Percentiles rank a stretch among this genome's conserved stretches.
Conservation (phyloP, 163 green algal genomes). For the Prototheca wickerhamii region DNA sequence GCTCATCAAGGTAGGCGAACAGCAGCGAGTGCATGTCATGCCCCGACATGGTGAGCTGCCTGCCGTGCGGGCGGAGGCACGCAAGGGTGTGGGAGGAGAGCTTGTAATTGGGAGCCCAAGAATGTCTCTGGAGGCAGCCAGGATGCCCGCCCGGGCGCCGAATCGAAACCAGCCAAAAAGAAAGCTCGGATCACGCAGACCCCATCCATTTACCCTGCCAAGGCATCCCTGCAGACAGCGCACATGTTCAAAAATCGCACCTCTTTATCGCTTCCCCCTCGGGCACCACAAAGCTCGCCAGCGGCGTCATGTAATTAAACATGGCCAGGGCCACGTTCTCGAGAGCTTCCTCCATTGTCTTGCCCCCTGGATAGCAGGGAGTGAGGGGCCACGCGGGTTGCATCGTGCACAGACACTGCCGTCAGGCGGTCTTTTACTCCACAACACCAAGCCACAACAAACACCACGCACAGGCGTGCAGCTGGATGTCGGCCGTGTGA, state of each 20-base stretch:
- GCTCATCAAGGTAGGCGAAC: conserved; percentile 78
- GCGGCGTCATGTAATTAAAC: conserved; percentile 89
- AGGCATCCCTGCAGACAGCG: neutral
- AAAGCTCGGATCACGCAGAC: too few species aligned
- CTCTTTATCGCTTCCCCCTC: neutral
- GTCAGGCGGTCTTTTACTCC: neutral
- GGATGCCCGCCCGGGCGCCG: too few species aligned
- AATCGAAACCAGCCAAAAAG: neutral
- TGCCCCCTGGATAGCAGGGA: conserved; percentile 42
- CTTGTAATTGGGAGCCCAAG: neutral
- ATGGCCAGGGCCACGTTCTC: conserved; percentile 58
- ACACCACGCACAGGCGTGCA: conserved; percentile 52
- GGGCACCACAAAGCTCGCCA: conserved; percentile 39
- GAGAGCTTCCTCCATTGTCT: conserved; percentile 54
- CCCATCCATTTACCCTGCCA: too few species aligned
- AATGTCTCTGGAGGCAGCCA: neutral
- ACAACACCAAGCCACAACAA: neutral
- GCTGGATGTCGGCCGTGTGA: conserved; percentile 63
- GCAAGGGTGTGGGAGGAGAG: neutral
- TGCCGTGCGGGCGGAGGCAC: neutral
- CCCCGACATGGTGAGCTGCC: conserved; percentile 11
- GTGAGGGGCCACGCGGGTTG: neutral
- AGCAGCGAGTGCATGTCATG: conserved; percentile 77
- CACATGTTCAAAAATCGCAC: neutral
- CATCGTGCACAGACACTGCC: neutral